A percentile compares a stretch with the other conserved stretches of the same genome.
These are phyloP conservation scores for Raddia guianensis DNA, from an alignment of 176 grass and related monocot genomes.

Conservation along the genomic window DNA sequence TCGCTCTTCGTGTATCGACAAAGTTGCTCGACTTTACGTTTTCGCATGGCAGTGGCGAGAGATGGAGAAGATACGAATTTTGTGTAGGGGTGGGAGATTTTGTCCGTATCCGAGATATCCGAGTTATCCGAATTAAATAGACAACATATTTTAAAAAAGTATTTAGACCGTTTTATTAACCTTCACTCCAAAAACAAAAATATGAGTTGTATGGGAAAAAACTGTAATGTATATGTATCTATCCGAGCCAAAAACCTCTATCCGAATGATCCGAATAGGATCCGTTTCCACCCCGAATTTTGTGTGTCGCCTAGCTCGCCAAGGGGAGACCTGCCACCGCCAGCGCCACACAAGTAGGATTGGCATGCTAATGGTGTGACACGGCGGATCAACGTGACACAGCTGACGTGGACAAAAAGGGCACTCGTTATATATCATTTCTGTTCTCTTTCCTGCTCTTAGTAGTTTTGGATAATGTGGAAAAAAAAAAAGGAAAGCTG, in stretches of 20 bases:
- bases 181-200: no score
- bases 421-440: background rate
- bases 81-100: no score
- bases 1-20: background rate
- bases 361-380: conserved; percentile 19
- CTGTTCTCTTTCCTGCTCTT: background rate
- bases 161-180: no score
- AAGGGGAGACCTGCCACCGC: background rate
- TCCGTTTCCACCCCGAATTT: no score
- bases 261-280: no score
- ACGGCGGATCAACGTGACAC: conserved; percentile 1
- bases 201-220: no score
- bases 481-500: no score
- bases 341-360: conserved; percentile 45
- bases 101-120: no score
- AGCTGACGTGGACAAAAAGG: conserved; percentile 26
- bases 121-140: no score
- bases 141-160: no score
- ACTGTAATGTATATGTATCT: no score
- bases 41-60: background rate
- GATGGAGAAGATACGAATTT: background rate
- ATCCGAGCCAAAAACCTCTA: no score
- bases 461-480: conserved; percentile 1
- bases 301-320: background rate
- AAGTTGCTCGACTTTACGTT: background rate